Evolutionary conservation across 805 yeast species (phyloP).

Genomic region (Starmerella ratchasimensis): DNA sequence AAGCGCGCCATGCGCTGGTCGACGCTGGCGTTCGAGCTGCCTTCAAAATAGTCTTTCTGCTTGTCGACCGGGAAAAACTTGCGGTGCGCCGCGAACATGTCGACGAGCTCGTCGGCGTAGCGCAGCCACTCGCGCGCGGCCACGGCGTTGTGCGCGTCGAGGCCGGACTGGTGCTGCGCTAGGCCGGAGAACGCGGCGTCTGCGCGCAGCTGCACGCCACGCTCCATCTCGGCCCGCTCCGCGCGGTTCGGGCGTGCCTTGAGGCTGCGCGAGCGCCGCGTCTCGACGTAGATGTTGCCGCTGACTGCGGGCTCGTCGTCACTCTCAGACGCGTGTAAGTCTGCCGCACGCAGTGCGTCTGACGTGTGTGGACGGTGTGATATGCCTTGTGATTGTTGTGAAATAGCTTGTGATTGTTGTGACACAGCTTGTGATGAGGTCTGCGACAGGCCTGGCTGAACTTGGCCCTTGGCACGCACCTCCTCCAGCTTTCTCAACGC

Average conservation of each 20-base stretch:
- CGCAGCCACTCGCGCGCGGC: conserved; percentile 73
- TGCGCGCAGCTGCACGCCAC: conserved; percentile 38
- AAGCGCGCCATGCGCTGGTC: conserved; percentile 38
- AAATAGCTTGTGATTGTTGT: no score
- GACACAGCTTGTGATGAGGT: no score
- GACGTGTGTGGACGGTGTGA: background rate
- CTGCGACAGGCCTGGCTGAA: no score
- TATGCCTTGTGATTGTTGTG: no score
- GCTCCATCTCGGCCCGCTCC: conserved; percentile 33
- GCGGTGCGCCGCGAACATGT: conserved; percentile 63
- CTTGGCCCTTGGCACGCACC: no score
- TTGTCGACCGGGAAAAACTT: conserved; percentile 69
- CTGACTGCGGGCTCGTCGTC: background rate
- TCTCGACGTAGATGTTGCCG: conserved; percentile 11
- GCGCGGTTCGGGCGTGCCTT: conserved; percentile 15
- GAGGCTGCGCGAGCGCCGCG: conserved; percentile 1
- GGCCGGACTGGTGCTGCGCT: conserved; percentile 37
- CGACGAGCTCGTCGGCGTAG: conserved; percentile 67
- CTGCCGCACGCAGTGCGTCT: no score
- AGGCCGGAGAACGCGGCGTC: conserved; percentile 30
- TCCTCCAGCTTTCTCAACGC: conserved; percentile 9
- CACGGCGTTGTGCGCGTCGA: conserved; percentile 39
- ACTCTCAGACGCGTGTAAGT: no score
- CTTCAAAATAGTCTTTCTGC: conserved; percentile 31
- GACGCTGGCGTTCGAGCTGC: conserved; percentile 34